Evolutionary conservation across 176 grass and related monocot genomes (phyloP), one percentile per base, ranked within the genome.

Genomic region (Puccinellia tenuiflora): DNA sequence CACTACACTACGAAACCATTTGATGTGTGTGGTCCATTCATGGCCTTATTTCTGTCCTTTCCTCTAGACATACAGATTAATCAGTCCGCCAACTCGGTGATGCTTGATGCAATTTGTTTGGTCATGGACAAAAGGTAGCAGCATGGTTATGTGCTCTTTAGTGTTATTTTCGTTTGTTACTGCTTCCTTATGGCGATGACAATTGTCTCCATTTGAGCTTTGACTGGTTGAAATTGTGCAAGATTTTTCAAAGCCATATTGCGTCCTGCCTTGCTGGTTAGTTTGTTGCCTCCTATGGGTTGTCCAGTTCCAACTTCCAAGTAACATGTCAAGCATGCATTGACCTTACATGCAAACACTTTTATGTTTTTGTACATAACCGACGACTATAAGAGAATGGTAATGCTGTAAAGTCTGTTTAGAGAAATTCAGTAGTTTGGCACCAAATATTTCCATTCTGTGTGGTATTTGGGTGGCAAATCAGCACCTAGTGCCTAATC

Each of bases 1-100:
- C 88, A 94, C 95, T 94, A 97, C 92, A 97, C 95, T 47, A 72
- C 3, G 24, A 46, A 72, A 72, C 68, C 7, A 42, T 48, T 59
- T 47, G 43, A 46, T 45, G 18, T 56, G 29, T 71, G 33, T 35
- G 15, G 20, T 20, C 31, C 63, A 37, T 33, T 67, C 17, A 20
- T 67, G 63, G 63, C 20, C 20, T 37, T 67, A 67, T 67, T 37
- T 67, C 63, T n/a, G 63, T 45, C 68, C 26, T 70, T 16, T 70
- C 12, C 37, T 2, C 39, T 16, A 17, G n/a, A n/a, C n/a, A 60
- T 52, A 42, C 65, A 28, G 42, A 71, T 45, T 43, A 71, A 16
- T 71, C 56, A 29, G 54, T 69, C 14, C 3, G 3, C 25, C 40
- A 45, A 9, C n/a, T n/a, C n/a, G n/a, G 24, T 45, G 39, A 15